Conservation (phyloP, 2,329 filamentous ascomycete genomes). For the Allantophomopsis lycopodina region DNA sequence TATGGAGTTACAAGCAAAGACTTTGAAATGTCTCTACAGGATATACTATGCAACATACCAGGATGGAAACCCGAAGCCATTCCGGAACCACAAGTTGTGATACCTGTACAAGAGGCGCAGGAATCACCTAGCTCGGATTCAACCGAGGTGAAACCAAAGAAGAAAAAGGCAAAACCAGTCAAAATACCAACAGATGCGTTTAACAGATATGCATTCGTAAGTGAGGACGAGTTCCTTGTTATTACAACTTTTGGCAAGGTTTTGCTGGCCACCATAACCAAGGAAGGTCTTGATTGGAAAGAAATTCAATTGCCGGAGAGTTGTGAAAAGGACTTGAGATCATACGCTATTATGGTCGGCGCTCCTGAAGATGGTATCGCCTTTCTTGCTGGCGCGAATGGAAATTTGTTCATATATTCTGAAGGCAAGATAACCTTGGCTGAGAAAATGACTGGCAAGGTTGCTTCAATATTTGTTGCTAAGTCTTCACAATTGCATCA, state of each 20-base stretch:
- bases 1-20: too few relatives aligned
- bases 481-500: too few relatives aligned
- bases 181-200: slow-evolving; percentile 31
- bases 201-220: slow-evolving; percentile 50
- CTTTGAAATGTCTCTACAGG: too few relatives aligned
- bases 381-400: slow-evolving; percentile 30
- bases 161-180: slow-evolving; percentile 13
- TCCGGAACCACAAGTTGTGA: too few relatives aligned
- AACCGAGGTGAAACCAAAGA: slow-evolving; percentile 3
- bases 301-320: slow-evolving; percentile 15
- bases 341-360: slow-evolving; percentile 30
- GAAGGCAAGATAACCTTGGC: too few relatives aligned
- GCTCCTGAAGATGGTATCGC: slow-evolving; percentile 21
- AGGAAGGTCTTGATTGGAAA: slow-evolving; percentile 9
- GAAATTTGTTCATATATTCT: slow-evolving; percentile 17
- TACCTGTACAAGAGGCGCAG: too few relatives aligned
- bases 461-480: slow-evolving; percentile 17
- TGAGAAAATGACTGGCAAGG: slow-evolving; percentile 2
- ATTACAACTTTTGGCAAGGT: slow-evolving; percentile 48
- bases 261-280: slow-evolving; percentile 25
- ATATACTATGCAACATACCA: too few relatives aligned
- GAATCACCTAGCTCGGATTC: neutral
- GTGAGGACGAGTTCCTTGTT: slow-evolving; percentile 34
- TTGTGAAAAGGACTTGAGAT: slow-evolving; percentile 23
- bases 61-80: too few relatives aligned